phyloP scores from a whole-genome alignment of 2,329 filamentous ascomycete species.

The Chrysoporthe puriensis region DNA sequence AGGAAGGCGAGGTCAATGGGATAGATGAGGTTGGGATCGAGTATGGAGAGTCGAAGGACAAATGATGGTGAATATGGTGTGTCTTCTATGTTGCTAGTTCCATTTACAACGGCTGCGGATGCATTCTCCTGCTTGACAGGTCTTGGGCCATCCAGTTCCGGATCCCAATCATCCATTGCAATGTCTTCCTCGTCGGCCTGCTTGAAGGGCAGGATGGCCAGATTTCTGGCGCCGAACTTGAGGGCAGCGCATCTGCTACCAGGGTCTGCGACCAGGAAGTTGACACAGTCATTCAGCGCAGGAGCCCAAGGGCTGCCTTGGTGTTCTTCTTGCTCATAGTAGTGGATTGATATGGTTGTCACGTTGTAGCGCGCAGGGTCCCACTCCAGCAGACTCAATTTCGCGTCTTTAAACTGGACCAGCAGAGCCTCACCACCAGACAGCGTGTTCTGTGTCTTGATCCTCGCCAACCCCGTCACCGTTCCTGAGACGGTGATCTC shows the following conservation, averaged over 20 bases:
- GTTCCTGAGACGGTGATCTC: slow-evolving; percentile 86
- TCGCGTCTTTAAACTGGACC: slow-evolving; percentile 85
- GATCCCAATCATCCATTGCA: slow-evolving; percentile 89
- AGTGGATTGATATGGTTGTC: slow-evolving; percentile 92
- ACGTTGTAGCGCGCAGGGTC: slow-evolving; percentile 79
- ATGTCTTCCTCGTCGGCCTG: slow-evolving; percentile 79
- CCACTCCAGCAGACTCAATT: slow-evolving; percentile 93
- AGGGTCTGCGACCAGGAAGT: slow-evolving; percentile 85
- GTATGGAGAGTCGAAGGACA: slow-evolving; percentile 83
- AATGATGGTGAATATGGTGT: slow-evolving; percentile 90
- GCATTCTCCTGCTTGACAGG: slow-evolving; percentile 50
- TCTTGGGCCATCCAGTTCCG: slow-evolving; percentile 73
- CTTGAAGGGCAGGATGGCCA: slow-evolving; percentile 92
- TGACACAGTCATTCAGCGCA: slow-evolving; percentile 74
- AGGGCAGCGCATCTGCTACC: slow-evolving; percentile 91
- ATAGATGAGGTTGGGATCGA: slow-evolving; percentile 86
- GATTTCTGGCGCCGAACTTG: slow-evolving; percentile 85
- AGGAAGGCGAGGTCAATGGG: slow-evolving; percentile 91
- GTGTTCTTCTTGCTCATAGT: slow-evolving; percentile 93
- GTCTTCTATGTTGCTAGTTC: slow-evolving; percentile 55
- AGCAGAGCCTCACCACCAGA: slow-evolving; percentile 84
- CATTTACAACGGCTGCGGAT: slow-evolving; percentile 46
- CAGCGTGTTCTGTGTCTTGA: slow-evolving; percentile 73
- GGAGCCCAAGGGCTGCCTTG: slow-evolving; percentile 81
- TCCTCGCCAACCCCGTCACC: slow-evolving; percentile 77